Base-by-base conservation (phyloP, 768 basidiomycete species). In the Mycena galopus region DNA sequence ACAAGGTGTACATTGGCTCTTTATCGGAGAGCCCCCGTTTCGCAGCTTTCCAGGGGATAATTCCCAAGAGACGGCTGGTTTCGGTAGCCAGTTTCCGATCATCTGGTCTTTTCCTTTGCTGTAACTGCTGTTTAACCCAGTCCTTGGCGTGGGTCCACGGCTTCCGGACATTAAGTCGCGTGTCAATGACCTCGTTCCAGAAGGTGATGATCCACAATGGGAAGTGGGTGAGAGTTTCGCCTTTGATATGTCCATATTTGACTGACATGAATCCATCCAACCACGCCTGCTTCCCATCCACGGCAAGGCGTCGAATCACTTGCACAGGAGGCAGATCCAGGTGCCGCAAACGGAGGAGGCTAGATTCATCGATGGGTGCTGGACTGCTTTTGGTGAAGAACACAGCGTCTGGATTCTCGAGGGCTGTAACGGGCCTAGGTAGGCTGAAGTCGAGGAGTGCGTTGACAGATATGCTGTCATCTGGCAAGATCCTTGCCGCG, bases 11-110 rank as follows among this genome's bases (percentile, higher is more conserved):
- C 11, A 66, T 29, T 0, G 51, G 53, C 2, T 17, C n/a, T 12
- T 16, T 23, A 44, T 66, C 65, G 3, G 65, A 66, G 3, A 66
- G 55, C 37, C 65, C 65, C 27, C 65, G 65, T 16, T 66, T 66
- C 27, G 4, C 1, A 19, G 16, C 39, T 9, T 66, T 66, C 65
- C 65, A 66, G 5, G 65, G 65, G 3, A 66, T 37, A 16, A 66
- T 57, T 1, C 53, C 65, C 6, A 66, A 55, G 4, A 66, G 39
- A 5, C 23, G 17, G 37, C 5, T 57, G 21, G 30, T 27, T 0
- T 57, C 55, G 1, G 39, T 32, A 0, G 53, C 65, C 5, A 29
- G 11, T 6, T 42, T 29, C 53, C 65, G 65, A 1, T 56, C 9
- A 9, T 57, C 55, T 12, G 65, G 29, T 2, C 30, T 37, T 23